A percentile compares a stretch with the other conserved stretches of the same genome.
phyloP scores from a whole-genome alignment of 139 green algal species.

The Tetraselmis chui region DNA sequence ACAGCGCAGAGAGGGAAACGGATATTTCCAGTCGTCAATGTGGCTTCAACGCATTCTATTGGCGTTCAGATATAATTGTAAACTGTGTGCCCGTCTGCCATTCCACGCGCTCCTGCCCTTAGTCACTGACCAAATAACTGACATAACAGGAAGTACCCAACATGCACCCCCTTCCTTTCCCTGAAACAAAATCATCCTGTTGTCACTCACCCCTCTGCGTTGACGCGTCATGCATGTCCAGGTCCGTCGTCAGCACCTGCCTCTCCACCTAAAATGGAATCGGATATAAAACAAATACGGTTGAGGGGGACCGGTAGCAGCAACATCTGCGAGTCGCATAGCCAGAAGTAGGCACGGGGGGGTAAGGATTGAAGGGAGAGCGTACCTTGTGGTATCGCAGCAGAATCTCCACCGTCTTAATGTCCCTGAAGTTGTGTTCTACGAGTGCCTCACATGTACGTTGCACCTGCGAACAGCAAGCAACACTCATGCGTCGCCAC shows the following conservation, averaged over 20 bases:
- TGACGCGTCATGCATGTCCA: not conserved
- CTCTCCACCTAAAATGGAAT: not conserved
- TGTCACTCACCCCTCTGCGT: constrained; percentile 17
- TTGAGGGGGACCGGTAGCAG: too few relatives aligned
- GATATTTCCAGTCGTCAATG: too few relatives aligned
- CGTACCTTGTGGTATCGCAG: constrained; percentile 74
- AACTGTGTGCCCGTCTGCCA: too few relatives aligned
- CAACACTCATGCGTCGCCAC: constrained; percentile 53
- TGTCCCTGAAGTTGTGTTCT: constrained; percentile 49
- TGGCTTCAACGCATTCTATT: too few relatives aligned
- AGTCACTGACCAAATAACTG: too few relatives aligned
- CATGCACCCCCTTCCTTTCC: not conserved
- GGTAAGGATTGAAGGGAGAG: constrained; percentile 10
- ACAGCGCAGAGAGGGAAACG: not conserved
- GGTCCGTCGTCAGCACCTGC: not conserved
- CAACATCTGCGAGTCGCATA: not conserved
- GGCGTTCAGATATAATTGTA: too few relatives aligned
- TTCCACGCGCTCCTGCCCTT: too few relatives aligned
- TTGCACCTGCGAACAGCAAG: constrained; percentile 67
- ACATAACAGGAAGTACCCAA: not conserved
- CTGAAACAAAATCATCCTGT: not conserved
- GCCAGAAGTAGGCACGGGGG: not conserved
- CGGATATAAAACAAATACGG: not conserved
- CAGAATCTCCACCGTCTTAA: constrained; percentile 75
- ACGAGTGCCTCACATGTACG: constrained; percentile 61